Evolutionary conservation across 768 basidiomycete genomes (phyloP), one percentile per base, ranked within the genome.

Genomic region (Amanita muscaria): DNA sequence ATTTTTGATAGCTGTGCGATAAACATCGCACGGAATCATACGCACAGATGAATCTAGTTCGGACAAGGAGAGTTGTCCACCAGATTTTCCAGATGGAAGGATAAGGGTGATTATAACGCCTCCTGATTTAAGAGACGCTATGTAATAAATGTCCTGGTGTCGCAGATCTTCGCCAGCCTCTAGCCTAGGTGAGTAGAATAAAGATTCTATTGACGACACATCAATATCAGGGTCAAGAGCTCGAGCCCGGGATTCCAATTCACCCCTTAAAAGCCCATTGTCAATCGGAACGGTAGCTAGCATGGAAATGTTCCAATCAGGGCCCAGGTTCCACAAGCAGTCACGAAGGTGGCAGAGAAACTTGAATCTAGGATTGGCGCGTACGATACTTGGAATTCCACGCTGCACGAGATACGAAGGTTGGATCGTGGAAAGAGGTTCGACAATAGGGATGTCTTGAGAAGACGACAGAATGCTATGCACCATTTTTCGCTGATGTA

Each of bases 341-440:
- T 77, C 74, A 33, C 91, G 80, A 21, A 94, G 69, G 54, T 89
- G 82, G 49, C 85, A 80, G 16, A 93, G 64, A 41, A 93, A 76
- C 52, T 79, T 80, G 69, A 90, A 91, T 1, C 73, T 70, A 0
- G 74, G 62, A 49, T 87, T 80, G 19, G 73, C 74, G 19, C 91
- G 83, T 39, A 89, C 58, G 27, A 68, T 57, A 36, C 83, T 74
- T 6, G 87, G 83, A 7, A 70, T 60, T 4, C 88, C 88, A 35
- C 70, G 76, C 56, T 88, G 88, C 19, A 92, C 77, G 25, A 93
- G 71, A 56, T 78, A 88, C 2, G 88, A 90, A 5, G 88, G 85
- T 38, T 90, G 87, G 23, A 80, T 87, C 24, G 85, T 78, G 16
- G 89, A 90, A 11, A 88, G 67, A 6, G 87, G 84, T 56, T 91